Conservation (phyloP, 768 basidiomycete genomes). For the Lentinus tigrinus region DNA sequence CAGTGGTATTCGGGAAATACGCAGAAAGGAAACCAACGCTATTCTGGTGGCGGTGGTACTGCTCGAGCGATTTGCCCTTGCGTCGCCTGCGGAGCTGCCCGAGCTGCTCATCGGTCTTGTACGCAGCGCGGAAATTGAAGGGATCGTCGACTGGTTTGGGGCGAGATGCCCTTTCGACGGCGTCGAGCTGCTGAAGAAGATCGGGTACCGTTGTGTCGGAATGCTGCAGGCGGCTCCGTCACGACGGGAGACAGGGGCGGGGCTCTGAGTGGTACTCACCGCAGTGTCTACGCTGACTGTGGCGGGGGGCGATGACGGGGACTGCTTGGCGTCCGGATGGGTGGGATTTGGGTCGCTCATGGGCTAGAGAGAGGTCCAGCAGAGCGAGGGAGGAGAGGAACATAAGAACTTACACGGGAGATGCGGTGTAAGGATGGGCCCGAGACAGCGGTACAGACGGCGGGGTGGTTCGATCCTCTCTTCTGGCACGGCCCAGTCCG, state of each 20-base stretch:
- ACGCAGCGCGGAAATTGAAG: conserved; percentile 58
- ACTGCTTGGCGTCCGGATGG: background rate
- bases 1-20: background rate
- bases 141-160: conserved; percentile 48
- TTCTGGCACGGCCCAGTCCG: conserved; percentile 16
- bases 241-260: conserved; percentile 18
- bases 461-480: conserved; percentile 17
- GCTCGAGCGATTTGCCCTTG: conserved; percentile 63
- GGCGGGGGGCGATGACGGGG: background rate
- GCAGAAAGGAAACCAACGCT: conserved; percentile 38
- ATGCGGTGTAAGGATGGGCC: conserved; percentile 28
- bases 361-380: conserved; percentile 27
- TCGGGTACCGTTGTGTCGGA: conserved; percentile 54
- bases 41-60: conserved; percentile 73
- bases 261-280: conserved; percentile 1
- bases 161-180: conserved; percentile 23
- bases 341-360: conserved; percentile 7
- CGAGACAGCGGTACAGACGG: conserved; percentile 26
- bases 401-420: conserved; percentile 32
- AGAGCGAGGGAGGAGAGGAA: conserved; percentile 22
- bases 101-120: conserved; percentile 65
- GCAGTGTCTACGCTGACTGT: too few species aligned
- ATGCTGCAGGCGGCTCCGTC: conserved; percentile 29
- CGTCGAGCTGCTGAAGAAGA: conserved; percentile 35
- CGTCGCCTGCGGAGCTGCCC: conserved; percentile 54